Percentiles rank a stretch among this genome's conserved stretches.
Conservation (phyloP, 345 rosid species). For the Erysimum cheiranthoides region DNA sequence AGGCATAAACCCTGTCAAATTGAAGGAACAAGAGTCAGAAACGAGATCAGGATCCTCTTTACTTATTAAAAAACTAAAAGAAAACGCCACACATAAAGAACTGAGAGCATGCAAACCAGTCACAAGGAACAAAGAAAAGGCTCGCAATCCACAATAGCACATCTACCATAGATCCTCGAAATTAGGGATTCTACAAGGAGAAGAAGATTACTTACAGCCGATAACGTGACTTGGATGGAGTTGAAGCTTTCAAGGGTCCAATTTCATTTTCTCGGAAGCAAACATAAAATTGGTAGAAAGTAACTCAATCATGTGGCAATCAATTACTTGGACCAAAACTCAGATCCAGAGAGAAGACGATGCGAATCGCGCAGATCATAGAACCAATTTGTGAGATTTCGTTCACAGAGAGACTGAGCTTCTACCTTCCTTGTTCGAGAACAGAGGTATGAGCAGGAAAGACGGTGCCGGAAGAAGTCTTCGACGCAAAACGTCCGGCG, state of each 20-base stretch:
- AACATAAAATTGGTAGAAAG: slow-evolving; percentile 11
- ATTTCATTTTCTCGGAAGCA: neutral
- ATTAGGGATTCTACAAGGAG: slow-evolving; percentile 5
- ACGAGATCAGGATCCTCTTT: neutral
- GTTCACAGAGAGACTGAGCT: slow-evolving; percentile 30
- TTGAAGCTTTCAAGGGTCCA: slow-evolving; percentile 10
- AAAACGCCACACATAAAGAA: neutral
- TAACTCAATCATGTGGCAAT: neutral
- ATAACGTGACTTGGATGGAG: slow-evolving; percentile 16
- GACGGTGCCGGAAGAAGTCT: neutral
- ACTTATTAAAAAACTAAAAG: too few species aligned
- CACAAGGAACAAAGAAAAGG: neutral
- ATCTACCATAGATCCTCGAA: slow-evolving; percentile 19
- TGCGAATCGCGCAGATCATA: slow-evolving; percentile 34
- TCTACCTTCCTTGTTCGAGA: slow-evolving; percentile 14
- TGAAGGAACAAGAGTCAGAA: slow-evolving; percentile 4
- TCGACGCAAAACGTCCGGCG: slow-evolving; percentile 34
- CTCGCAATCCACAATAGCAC: slow-evolving; percentile 13
- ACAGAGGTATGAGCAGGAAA: slow-evolving; percentile 12
- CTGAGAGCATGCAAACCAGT: slow-evolving; percentile 10
- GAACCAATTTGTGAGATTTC: slow-evolving; percentile 22
- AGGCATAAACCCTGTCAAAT: slow-evolving; percentile 38
- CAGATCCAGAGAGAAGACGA: slow-evolving; percentile 41
- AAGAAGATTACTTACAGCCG: slow-evolving; percentile 34
- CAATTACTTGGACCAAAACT: slow-evolving; percentile 21